A percentile compares a stretch with the other conserved stretches of the same genome.
Evolutionary conservation across 2,329 filamentous ascomycete species (phyloP).

Genomic region (Venturia asperata): DNA sequence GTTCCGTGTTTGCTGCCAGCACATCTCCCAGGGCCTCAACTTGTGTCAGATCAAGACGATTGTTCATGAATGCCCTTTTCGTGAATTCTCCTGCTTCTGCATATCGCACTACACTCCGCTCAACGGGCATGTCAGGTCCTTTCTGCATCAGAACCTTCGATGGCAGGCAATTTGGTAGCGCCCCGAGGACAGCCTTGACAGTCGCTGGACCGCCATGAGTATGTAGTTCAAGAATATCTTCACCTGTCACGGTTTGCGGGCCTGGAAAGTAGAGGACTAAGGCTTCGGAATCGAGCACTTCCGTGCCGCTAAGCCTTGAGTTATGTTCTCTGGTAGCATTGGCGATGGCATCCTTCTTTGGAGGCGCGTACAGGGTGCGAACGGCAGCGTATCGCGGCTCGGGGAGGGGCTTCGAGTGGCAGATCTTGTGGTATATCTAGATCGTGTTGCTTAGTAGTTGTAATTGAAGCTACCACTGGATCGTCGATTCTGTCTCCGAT

Average conservation of each 20-base stretch:
- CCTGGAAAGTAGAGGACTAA: conserved; percentile 75
- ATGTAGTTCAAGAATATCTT: conserved; percentile 87
- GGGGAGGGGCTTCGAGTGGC: conserved; percentile 47
- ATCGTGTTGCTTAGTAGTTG: conserved; percentile 19
- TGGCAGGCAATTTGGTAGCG: conserved; percentile 54
- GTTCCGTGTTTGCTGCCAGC: conserved; percentile 68
- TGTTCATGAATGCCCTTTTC: conserved; percentile 79
- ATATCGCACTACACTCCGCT: conserved; percentile 56
- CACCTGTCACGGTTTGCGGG: conserved; percentile 80
- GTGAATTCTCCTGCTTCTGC: conserved; percentile 96
- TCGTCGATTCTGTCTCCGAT: not conserved
- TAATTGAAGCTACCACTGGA: not conserved
- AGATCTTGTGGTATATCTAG: conserved; percentile 59
- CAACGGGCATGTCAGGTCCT: not conserved
- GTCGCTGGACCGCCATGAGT: conserved; percentile 89
- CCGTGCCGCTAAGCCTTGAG: conserved; percentile 27
- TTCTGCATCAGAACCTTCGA: conserved; percentile 15
- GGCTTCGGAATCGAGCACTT: conserved; percentile 66
- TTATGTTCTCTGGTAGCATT: not conserved
- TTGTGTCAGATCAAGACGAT: conserved; percentile 78
- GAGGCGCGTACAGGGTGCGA: conserved; percentile 63
- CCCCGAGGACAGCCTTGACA: conserved; percentile 74
- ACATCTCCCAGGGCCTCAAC: conserved; percentile 59
- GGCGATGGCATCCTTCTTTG: conserved; percentile 24
- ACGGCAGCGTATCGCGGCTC: conserved; percentile 61